These are phyloP conservation scores for Calocera viscosa DNA, from an alignment of 768 basidiomycete species.

Conservation along the genomic window DNA sequence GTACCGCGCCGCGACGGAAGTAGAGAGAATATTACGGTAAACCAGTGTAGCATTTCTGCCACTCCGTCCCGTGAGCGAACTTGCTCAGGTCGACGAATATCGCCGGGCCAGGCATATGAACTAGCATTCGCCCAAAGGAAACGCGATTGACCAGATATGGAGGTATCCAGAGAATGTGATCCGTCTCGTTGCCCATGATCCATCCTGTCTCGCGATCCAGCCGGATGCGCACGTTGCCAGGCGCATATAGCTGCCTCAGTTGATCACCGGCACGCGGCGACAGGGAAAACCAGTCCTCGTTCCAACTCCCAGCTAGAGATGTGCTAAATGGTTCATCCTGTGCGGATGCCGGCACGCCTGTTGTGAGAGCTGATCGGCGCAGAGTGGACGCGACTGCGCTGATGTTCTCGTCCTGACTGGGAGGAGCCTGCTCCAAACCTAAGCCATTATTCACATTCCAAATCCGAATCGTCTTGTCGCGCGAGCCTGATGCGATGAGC, in stretches of 20 bases:
- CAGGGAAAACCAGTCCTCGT: background rate
- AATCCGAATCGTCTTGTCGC: constrained; percentile 11
- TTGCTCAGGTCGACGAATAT: background rate
- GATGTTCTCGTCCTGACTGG: too few relatives aligned
- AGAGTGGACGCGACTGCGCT: too few relatives aligned
- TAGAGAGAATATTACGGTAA: too few relatives aligned
- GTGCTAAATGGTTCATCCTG: too few relatives aligned
- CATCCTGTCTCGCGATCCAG: background rate
- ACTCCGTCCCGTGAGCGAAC: background rate
- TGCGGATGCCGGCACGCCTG: too few relatives aligned
- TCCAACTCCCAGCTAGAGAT: too few relatives aligned
- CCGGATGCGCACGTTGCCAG: background rate
- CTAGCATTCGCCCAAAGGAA: background rate
- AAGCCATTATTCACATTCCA: too few relatives aligned
- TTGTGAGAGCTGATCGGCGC: too few relatives aligned
- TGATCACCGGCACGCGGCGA: background rate
- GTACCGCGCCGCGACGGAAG: too few relatives aligned
- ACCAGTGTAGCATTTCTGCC: background rate
- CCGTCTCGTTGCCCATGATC: background rate
- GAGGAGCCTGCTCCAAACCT: too few relatives aligned
- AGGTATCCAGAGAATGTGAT: background rate
- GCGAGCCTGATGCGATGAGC: constrained; percentile 12
- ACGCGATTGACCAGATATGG: background rate
- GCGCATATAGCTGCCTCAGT: background rate
- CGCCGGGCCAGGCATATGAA: background rate